Conservation (phyloP, 2,329 filamentous ascomycete genomes). For the Cryphonectria radicalis region DNA sequence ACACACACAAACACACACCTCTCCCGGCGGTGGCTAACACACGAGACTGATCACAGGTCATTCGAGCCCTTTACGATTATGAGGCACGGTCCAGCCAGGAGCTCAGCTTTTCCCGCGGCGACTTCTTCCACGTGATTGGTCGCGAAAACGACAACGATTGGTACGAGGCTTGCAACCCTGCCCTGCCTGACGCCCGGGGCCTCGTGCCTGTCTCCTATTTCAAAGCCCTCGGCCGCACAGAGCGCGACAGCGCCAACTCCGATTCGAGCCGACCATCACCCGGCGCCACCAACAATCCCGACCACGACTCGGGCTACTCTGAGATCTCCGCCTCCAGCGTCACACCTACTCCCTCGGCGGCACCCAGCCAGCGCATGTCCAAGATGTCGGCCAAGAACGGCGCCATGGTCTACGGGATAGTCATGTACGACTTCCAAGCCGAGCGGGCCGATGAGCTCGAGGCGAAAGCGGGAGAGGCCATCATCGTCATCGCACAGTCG, state of each 20-base stretch:
- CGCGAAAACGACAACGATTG: conserved; percentile 93
- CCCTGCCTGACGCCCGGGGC: conserved; percentile 82
- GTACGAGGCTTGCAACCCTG: conserved; percentile 98
- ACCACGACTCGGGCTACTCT: conserved; percentile 91
- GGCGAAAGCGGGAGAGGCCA: conserved; percentile 91
- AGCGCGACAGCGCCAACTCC: conserved; percentile 82
- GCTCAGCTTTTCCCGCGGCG: conserved; percentile 89
- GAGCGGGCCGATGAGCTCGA: conserved; percentile 96
- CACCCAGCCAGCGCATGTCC: conserved; percentile 54
- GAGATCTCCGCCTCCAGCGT: conserved; percentile 49
- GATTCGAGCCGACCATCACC: conserved; percentile 55
- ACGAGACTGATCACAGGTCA: conserved; percentile 66
- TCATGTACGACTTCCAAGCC: conserved; percentile 95
- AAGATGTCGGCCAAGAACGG: conserved; percentile 59
- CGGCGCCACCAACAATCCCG: conserved; percentile 61
- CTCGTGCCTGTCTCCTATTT: conserved; percentile 95
- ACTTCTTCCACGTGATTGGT: conserved; percentile 97
- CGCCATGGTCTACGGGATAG: conserved; percentile 94
- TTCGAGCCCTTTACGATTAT: conserved; percentile 95
- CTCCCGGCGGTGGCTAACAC: conserved; percentile 32
- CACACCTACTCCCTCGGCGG: conserved; percentile 39
- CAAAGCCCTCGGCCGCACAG: conserved; percentile 87
- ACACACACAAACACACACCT: background rate
- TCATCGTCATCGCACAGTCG: conserved; percentile 97
- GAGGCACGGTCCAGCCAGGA: conserved; percentile 76